Base-by-base conservation (phyloP, 192 early-diverging fungal species). In the Lunasporangiospora selenospora region DNA sequence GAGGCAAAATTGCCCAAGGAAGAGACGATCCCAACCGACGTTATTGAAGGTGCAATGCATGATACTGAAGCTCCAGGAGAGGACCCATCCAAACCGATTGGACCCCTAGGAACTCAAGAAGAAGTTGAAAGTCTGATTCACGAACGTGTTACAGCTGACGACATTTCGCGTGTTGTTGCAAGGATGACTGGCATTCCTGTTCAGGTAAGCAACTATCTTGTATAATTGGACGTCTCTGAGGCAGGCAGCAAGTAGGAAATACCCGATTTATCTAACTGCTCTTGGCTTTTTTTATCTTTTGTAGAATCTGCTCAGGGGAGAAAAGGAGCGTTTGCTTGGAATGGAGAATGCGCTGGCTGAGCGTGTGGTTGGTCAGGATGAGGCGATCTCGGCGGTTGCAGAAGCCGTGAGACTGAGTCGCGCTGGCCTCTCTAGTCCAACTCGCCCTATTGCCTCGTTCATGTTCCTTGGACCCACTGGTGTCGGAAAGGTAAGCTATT, bases 381-480 rank as follows among this genome's bases (percentile, higher is more conserved):
- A 83, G 32, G 91, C 91, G 8, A 81, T 93, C 12, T 58, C 67
- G 10, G 83, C 89, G 0, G 87, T 93, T 0, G 69, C 88, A 16
- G 86, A 93, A 39, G 90, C 91, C 1, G 85, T 93, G 24, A 80
- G 90, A 6, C 78, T 92, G n/a, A 88, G 86, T 48, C 82, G 87
- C n/a, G 90, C 91, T 23, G 90, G 90, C 24, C 79, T 93, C 33
- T 89, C 90, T 55, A 85, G 84, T 66, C 86, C 88, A 26, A 82
- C 77, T 26, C 80, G 89, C 29, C 90, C 92, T 6, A 81, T 91
- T 44, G 92, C 90, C 13, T 88, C 83, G 15, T 93, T 93, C 52
- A 83, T 93, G 59, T 93, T 93, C 80, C 79, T 90, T 29, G 92
- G 92, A 37, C 90, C 91, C 33, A 93, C 90, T n/a, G 91, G 91